These are phyloP conservation scores for Populus euphratica DNA, from an alignment of 345 rosid species.

Conservation along the genomic window DNA sequence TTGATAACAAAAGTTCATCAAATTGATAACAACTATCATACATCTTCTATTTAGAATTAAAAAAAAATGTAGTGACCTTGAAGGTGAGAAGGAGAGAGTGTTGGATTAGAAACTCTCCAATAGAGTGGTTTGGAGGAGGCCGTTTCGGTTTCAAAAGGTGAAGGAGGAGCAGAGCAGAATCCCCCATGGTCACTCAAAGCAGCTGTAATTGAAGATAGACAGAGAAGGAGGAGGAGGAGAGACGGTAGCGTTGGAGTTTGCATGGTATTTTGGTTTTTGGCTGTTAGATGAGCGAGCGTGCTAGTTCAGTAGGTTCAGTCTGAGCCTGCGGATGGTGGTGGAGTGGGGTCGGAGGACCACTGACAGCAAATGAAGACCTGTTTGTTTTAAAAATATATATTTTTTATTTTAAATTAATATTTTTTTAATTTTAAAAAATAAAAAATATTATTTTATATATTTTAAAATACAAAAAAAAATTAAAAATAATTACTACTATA, in stretches of 20 bases:
- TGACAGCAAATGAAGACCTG: neutral
- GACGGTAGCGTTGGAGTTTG: neutral
- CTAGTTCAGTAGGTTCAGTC: neutral
- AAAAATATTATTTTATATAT: too few relatives aligned
- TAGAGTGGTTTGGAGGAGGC: constrained; percentile 49
- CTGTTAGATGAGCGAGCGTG: neutral
- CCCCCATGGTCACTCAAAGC: constrained; percentile 44
- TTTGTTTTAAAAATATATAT: too few relatives aligned
- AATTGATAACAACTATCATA: neutral
- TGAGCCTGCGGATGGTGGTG: neutral
- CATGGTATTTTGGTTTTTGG: neutral
- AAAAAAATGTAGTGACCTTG: constrained; percentile 42
- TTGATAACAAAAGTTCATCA: neutral
- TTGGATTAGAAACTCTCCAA: constrained; percentile 83
- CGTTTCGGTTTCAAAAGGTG: constrained; percentile 33
- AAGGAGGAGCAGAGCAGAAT: constrained; percentile 67
- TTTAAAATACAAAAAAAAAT: too few relatives aligned
- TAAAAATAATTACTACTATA: too few relatives aligned
- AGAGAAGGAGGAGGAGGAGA: neutral
- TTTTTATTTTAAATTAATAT: too few relatives aligned
- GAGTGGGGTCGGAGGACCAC: neutral
- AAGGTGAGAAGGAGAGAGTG: constrained; percentile 83
- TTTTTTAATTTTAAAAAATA: too few relatives aligned
- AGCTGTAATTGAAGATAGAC: neutral
- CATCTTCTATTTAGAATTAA: neutral